Conservation (phyloP, 2,329 filamentous ascomycete genomes). For the Aspergillus ustus region DNA sequence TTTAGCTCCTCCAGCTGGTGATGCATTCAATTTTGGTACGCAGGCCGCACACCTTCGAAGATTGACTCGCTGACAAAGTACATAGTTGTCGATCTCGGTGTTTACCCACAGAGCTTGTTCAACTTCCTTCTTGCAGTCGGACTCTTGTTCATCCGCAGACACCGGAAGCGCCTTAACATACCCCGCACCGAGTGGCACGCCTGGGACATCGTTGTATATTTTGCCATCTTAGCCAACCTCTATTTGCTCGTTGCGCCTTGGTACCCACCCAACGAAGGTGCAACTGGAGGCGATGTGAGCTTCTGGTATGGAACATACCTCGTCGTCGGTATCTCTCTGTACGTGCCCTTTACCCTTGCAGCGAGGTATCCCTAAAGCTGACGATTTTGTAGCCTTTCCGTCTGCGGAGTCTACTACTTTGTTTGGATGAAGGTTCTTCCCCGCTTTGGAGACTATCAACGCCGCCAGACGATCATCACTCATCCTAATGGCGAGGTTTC, state of each 20-base stretch:
- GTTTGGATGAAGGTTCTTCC: slow-evolving; percentile 64
- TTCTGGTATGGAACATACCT: slow-evolving; percentile 77
- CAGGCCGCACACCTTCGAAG: slow-evolving; percentile 13
- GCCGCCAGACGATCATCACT: slow-evolving; percentile 60
- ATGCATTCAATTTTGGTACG: slow-evolving; percentile 66
- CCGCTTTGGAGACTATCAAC: slow-evolving; percentile 56
- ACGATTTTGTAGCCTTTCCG: slow-evolving; percentile 46
- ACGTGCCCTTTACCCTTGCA: slow-evolving; percentile 39
- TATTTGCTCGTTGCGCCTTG: slow-evolving; percentile 72
- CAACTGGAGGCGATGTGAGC: slow-evolving; percentile 66
- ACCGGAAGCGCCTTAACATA: slow-evolving; percentile 57
- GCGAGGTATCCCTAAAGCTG: background rate
- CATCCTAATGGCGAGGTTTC: slow-evolving; percentile 55
- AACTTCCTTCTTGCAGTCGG: slow-evolving; percentile 61
- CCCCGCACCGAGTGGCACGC: slow-evolving; percentile 59
- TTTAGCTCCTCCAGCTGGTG: slow-evolving; percentile 63
- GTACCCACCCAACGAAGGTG: slow-evolving; percentile 68
- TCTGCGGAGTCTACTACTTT: slow-evolving; percentile 63
- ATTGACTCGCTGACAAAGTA: slow-evolving; percentile 2
- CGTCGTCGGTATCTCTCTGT: slow-evolving; percentile 67
- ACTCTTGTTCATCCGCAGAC: slow-evolving; percentile 61
- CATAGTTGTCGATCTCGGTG: slow-evolving; percentile 61
- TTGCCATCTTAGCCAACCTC: slow-evolving; percentile 63
- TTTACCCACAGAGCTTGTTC: slow-evolving; percentile 65
- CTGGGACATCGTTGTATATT: slow-evolving; percentile 63